Percentiles rank a stretch among this genome's conserved stretches.
These are phyloP conservation scores for Colletotrichum simmondsii DNA, from an alignment of 2,329 filamentous ascomycete species.

Conservation along the genomic window DNA sequence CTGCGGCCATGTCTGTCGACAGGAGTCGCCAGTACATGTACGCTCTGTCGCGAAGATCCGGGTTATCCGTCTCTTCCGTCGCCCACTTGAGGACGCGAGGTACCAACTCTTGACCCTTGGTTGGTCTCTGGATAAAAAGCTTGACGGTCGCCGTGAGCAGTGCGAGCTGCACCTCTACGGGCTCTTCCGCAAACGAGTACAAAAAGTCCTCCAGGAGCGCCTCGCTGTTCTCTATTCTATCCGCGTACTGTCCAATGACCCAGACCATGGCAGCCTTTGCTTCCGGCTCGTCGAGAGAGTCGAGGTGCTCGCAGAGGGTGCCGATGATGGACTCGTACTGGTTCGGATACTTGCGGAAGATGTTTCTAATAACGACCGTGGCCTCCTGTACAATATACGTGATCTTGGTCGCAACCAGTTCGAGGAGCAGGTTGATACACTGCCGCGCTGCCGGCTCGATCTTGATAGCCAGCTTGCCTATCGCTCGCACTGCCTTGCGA, in stretches of 20 bases:
- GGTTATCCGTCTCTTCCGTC: slow-evolving; percentile 99
- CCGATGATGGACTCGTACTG: slow-evolving; percentile 98
- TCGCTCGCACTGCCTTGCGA: slow-evolving; percentile 95
- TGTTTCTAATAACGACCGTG: slow-evolving; percentile 98
- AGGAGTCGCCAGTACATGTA: slow-evolving; percentile 99
- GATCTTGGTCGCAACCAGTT: slow-evolving; percentile 96
- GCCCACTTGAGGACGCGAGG: slow-evolving; percentile 98
- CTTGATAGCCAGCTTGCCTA: slow-evolving; percentile 98
- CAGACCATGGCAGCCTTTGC: slow-evolving; percentile 99
- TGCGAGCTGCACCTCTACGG: slow-evolving; percentile 94
- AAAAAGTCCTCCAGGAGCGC: slow-evolving; percentile 94
- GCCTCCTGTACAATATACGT: slow-evolving; percentile 99
- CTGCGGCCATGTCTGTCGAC: slow-evolving; percentile 88
- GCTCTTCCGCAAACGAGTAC: slow-evolving; percentile 92
- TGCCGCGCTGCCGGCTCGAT: slow-evolving; percentile 92
- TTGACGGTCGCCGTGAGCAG: slow-evolving; percentile 97
- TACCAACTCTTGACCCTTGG: slow-evolving; percentile 92
- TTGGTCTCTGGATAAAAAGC: slow-evolving; percentile 95
- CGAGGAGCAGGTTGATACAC: slow-evolving; percentile 92
- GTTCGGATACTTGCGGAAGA: slow-evolving; percentile 99
- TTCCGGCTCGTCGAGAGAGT: slow-evolving; percentile 96
- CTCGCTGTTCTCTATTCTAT: slow-evolving; percentile 97
- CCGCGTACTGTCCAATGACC: slow-evolving; percentile 98
- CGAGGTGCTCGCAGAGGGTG: slow-evolving; percentile 93
- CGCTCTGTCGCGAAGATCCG: slow-evolving; percentile 91